Percentiles rank a stretch among this genome's conserved stretches.
phyloP scores from a whole-genome alignment of 2,329 filamentous ascomycete genomes.

The Aspergillus sp. region DNA sequence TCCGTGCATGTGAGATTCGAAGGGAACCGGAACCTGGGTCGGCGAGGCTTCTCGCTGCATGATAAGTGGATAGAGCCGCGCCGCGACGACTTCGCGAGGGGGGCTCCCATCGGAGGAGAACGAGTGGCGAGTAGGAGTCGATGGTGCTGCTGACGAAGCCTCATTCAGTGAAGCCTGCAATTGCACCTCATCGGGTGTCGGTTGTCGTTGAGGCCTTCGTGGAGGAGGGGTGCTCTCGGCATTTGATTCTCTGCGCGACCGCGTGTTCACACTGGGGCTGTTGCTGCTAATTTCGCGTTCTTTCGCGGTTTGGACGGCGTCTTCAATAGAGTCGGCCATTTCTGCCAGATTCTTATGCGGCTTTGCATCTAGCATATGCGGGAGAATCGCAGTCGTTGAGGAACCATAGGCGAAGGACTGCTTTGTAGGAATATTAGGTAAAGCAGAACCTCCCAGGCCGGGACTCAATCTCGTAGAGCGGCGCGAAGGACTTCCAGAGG shows the following conservation, averaged over 20 bases:
- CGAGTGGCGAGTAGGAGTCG: conserved; percentile 24
- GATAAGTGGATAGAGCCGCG: conserved; percentile 30
- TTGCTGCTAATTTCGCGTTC: conserved; percentile 19
- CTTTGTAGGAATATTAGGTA: conserved; percentile 40
- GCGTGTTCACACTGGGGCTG: conserved; percentile 14
- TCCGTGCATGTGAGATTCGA: conserved; percentile 7
- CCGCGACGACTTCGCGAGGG: conserved; percentile 17
- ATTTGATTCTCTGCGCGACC: conserved; percentile 9
- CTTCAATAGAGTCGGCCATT: conserved; percentile 36
- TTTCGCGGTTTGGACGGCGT: conserved; percentile 25
- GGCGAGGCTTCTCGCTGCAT: conserved; percentile 19
- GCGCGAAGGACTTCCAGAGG: conserved; percentile 12
- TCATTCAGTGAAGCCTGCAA: conserved; percentile 29
- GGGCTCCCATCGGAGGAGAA: conserved; percentile 35
- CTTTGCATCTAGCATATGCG: conserved; percentile 32
- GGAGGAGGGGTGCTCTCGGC: conserved; percentile 15
- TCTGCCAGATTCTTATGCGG: conserved; percentile 30
- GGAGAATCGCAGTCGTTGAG: conserved; percentile 34
- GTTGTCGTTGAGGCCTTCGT: conserved; percentile 28
- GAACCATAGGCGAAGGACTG: conserved; percentile 44
- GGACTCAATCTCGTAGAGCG: conserved; percentile 21
- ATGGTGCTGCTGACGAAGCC: conserved; percentile 17
- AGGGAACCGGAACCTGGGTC: background rate
- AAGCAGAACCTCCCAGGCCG: conserved; percentile 20
- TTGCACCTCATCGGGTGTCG: conserved; percentile 36